Percentiles rank a stretch among this genome's conserved stretches.
These are phyloP conservation scores for Diaporthe eres DNA, from an alignment of 2,329 filamentous ascomycete species.

Conservation along the genomic window DNA sequence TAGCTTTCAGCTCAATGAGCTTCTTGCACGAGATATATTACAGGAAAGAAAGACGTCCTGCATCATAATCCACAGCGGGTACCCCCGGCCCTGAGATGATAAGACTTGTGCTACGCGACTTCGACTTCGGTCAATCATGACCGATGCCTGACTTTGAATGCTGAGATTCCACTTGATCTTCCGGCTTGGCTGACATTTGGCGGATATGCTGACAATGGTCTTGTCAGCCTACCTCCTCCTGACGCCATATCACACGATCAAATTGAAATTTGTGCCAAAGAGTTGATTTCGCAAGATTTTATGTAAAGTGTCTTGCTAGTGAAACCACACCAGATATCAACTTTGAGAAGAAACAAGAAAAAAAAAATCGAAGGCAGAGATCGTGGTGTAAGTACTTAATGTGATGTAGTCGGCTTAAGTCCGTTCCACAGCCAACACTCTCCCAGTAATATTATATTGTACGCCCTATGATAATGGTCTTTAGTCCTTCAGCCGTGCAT, in stretches of 20 bases:
- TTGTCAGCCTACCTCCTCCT: not conserved
- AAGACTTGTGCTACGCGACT: not conserved
- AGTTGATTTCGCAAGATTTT: not conserved
- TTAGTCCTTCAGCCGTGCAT: not conserved
- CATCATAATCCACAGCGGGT: not conserved
- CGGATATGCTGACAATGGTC: conserved; percentile 8
- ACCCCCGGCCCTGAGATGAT: not conserved
- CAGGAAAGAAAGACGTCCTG: not conserved
- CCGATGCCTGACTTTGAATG: not conserved
- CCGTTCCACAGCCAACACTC: no score
- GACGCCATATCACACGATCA: not conserved
- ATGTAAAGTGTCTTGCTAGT: not conserved
- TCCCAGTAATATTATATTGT: no score
- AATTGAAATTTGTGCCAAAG: not conserved
- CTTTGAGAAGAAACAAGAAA: not conserved
- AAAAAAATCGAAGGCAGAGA: not conserved
- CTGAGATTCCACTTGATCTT: not conserved
- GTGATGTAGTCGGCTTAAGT: not conserved
- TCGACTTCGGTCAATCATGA: not conserved
- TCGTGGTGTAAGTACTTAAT: not conserved
- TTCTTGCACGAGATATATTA: not conserved
- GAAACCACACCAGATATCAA: not conserved
- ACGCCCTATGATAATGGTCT: not conserved
- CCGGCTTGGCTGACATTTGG: not conserved
- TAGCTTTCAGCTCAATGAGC: not conserved